Evolutionary conservation across 805 yeast species (phyloP).

Genomic region (Monosporozyma unispora): DNA sequence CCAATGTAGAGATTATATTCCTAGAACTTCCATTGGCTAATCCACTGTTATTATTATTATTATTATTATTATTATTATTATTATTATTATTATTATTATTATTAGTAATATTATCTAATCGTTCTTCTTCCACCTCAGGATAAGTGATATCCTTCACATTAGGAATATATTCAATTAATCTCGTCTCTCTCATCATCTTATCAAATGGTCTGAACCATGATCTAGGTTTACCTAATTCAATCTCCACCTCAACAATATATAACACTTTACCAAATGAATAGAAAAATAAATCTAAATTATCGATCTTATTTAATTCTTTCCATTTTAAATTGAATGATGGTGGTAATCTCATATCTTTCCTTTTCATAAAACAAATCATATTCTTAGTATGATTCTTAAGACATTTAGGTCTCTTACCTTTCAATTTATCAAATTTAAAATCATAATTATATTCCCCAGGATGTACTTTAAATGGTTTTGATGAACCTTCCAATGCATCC

Average conservation of each 20-base stretch:
- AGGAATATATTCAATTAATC: slow-evolving; percentile 23
- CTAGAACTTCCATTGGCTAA: too few relatives aligned
- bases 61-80: background rate
- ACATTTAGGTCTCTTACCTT: slow-evolving; percentile 20
- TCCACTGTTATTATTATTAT: background rate
- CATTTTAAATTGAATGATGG: slow-evolving; percentile 26
- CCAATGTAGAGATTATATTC: background rate
- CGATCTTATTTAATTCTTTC: slow-evolving; percentile 18
- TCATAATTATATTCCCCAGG: slow-evolving; percentile 23
- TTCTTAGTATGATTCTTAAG: slow-evolving; percentile 18
- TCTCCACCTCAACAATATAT: slow-evolving; percentile 21
- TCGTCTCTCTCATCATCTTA: slow-evolving; percentile 14
- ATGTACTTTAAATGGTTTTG: slow-evolving; percentile 25
- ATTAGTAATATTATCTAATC: slow-evolving; percentile 5
- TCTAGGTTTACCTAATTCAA: slow-evolving; percentile 23
- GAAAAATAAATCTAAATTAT: slow-evolving; percentile 19
- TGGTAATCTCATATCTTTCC: slow-evolving; percentile 17
- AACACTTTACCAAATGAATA: slow-evolving; percentile 24
- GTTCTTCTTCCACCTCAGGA: slow-evolving; percentile 4
- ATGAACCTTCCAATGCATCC: slow-evolving; percentile 22
- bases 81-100: background rate
- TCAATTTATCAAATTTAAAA: slow-evolving; percentile 21
- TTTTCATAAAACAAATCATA: slow-evolving; percentile 15
- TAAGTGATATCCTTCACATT: slow-evolving; percentile 14
- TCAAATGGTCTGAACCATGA: slow-evolving; percentile 27